phyloP scores from a whole-genome alignment of 2,329 filamentous ascomycete species.

The Arachnomyces sp. region DNA sequence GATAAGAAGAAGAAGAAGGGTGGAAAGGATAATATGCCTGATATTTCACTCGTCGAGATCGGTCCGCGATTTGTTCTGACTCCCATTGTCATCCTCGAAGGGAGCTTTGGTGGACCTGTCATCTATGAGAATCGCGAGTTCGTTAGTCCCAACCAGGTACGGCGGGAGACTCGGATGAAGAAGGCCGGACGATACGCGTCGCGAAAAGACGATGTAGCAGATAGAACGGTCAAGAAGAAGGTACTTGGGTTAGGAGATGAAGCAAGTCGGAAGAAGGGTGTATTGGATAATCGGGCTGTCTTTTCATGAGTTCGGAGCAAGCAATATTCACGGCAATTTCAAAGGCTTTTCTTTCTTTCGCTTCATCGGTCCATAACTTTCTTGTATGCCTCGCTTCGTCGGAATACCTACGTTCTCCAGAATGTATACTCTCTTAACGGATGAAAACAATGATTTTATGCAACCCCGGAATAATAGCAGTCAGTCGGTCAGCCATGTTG shows the following conservation, averaged over 20 bases:
- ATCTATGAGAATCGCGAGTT: constrained; percentile 99
- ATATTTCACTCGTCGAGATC: constrained; percentile 82
- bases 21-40: constrained; percentile 54
- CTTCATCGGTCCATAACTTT: too few species aligned
- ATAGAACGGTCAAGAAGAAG: constrained; percentile 65
- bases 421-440: too few species aligned
- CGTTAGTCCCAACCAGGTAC: constrained; percentile 89
- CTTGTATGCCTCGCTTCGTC: too few species aligned
- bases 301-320: constrained; percentile 53
- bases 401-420: too few species aligned
- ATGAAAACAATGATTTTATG: too few species aligned
- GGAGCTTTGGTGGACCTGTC: constrained; percentile 88
- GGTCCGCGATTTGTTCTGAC: constrained; percentile 89
- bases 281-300: constrained; percentile 67
- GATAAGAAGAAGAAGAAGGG: constrained; percentile 28
- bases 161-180: constrained; percentile 67
- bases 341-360: too few species aligned
- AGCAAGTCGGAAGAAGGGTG: constrained; percentile 57
- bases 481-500: too few species aligned
- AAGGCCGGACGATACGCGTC: constrained; percentile 73
- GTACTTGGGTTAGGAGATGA: constrained; percentile 67
- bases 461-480: too few species aligned
- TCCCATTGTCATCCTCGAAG: constrained; percentile 90
- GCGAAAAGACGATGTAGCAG: constrained; percentile 65
- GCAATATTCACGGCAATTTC: too few species aligned